phyloP scores from a whole-genome alignment of 2,329 filamentous ascomycete species.

The Phialophora verrucosa region DNA sequence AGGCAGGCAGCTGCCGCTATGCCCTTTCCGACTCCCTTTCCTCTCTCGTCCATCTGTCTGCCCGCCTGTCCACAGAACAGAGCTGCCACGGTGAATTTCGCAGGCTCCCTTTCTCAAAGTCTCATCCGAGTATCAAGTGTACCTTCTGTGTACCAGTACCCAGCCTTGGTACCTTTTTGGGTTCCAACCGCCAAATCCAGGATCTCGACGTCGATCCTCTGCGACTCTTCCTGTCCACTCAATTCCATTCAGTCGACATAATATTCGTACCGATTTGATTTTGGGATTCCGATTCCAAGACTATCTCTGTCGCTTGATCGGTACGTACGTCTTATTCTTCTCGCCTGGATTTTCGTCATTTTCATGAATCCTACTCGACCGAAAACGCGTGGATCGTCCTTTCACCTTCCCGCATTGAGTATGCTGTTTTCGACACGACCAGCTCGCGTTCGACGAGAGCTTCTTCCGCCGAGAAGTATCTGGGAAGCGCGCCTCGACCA shows the following conservation, averaged over 20 bases:
- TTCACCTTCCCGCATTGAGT: slow-evolving; percentile 21
- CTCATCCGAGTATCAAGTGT: background rate
- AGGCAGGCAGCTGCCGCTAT: slow-evolving; percentile 38
- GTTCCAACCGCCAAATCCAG: background rate
- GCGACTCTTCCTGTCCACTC: background rate
- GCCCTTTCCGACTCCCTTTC: slow-evolving; percentile 39
- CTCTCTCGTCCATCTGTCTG: slow-evolving; percentile 36
- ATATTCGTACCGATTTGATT: slow-evolving; percentile 1
- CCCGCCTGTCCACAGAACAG: slow-evolving; percentile 14
- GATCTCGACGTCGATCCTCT: background rate
- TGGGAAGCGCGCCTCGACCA: background rate
- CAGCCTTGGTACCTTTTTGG: slow-evolving; percentile 1
- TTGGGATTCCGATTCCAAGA: background rate
- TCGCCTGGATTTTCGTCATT: slow-evolving; percentile 10
- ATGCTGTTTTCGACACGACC: background rate
- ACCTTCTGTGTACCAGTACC: background rate
- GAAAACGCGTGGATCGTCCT: slow-evolving; percentile 24
- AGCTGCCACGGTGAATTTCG: slow-evolving; percentile 1
- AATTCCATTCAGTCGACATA: background rate
- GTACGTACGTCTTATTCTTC: slow-evolving; percentile 20
- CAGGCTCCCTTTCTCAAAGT: background rate
- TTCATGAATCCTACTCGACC: slow-evolving; percentile 23
- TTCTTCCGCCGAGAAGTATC: background rate
- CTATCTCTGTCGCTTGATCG: slow-evolving; percentile 6
- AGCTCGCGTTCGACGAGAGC: background rate